phyloP scores from a whole-genome alignment of 2,329 filamentous ascomycete genomes.

The Clonostachys chloroleuca region DNA sequence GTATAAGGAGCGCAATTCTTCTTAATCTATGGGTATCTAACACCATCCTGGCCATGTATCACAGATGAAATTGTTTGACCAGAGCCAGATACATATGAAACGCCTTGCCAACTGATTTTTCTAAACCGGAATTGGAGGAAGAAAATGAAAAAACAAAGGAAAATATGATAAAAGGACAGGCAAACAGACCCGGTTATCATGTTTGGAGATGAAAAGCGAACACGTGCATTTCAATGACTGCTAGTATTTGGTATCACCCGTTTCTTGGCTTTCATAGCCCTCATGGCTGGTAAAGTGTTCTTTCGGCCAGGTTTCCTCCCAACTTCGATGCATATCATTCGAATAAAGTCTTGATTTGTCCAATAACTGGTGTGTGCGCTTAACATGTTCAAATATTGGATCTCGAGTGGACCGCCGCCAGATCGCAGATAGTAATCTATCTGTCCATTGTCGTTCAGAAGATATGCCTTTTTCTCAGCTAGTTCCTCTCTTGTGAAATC shows the following conservation, averaged over 20 bases:
- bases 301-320: conserved; percentile 68
- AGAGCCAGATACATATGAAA: background rate
- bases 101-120: no score
- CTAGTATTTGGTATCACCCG: conserved; percentile 13
- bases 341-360: conserved; percentile 81
- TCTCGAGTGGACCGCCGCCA: conserved; percentile 81
- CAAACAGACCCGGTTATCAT: background rate
- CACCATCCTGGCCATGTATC: background rate
- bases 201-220: background rate
- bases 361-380: conserved; percentile 95
- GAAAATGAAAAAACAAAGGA: background rate
- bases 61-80: background rate
- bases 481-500: conserved; percentile 91
- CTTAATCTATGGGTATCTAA: background rate
- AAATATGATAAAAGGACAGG: background rate
- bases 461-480: conserved; percentile 79
- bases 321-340: conserved; percentile 84
- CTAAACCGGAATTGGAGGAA: background rate
- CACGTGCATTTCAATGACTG: background rate
- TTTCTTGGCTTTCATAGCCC: conserved; percentile 50
- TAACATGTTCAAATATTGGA: conserved; percentile 96
- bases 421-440: conserved; percentile 86
- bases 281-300: conserved; percentile 51
- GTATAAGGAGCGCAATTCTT: background rate
- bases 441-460: conserved; percentile 95